Evolutionary conservation across 768 basidiomycete genomes (phyloP).

Genomic region (Psilocybe cubensis): DNA sequence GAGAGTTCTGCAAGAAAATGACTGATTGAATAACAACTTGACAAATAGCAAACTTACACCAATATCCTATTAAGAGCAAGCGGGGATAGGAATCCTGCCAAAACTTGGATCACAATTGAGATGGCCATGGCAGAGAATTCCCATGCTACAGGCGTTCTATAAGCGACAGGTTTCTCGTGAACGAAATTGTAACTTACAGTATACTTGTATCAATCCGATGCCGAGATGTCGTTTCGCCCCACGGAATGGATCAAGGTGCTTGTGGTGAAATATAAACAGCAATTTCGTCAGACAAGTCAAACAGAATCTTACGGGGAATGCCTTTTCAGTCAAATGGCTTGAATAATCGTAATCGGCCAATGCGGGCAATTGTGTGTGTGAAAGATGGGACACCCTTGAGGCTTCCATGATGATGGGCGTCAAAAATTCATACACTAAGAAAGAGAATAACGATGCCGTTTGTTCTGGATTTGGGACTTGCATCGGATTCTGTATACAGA

Average conservation of each 20-base stretch:
- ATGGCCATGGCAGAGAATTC: conserved; percentile 34
- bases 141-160: conserved; percentile 9
- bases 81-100: conserved; percentile 39
- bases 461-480: conserved; percentile 49
- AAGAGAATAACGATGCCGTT: conserved; percentile 49
- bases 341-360: conserved; percentile 62
- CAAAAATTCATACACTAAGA: conserved; percentile 55
- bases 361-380: conserved; percentile 58
- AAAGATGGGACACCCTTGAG: conserved; percentile 45
- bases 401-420: conserved; percentile 53
- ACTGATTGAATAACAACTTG: neutral
- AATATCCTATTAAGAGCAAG: conserved; percentile 46
- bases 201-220: conserved; percentile 45
- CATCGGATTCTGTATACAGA: conserved; percentile 30
- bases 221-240: conserved; percentile 48
- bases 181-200: conserved; percentile 22
- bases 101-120: conserved; percentile 29
- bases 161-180: neutral
- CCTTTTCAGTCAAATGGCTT: conserved; percentile 23
- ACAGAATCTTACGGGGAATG: conserved; percentile 20
- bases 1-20: conserved; percentile 46
- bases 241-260: conserved; percentile 44
- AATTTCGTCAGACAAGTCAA: conserved; percentile 2
- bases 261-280: conserved; percentile 8
- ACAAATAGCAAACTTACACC: conserved; percentile 25